Percentiles rank a stretch among this genome's conserved stretches.
Conservation (phyloP, 1,284 basidiomycete species). For the Trichosporon inkin region DNA sequence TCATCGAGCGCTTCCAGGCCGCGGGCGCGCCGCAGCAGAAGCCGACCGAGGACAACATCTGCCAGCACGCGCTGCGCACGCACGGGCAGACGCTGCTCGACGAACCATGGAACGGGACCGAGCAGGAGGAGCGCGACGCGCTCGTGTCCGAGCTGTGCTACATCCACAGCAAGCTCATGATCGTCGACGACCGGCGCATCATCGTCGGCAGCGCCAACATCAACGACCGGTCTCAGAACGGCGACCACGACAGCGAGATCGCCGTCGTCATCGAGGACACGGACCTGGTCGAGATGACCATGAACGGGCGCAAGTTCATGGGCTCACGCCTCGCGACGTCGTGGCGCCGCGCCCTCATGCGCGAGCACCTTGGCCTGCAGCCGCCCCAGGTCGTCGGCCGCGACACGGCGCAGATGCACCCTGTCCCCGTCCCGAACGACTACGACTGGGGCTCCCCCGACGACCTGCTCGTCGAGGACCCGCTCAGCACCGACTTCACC, state of each 20-base stretch:
- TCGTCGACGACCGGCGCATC: conserved; percentile 82
- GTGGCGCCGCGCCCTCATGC: conserved; percentile 44
- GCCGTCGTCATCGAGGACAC: conserved; percentile 79
- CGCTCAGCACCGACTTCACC: conserved; percentile 62
- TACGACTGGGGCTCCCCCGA: conserved; percentile 61
- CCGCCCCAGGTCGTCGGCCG: conserved; percentile 25
- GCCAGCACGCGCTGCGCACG: conserved; percentile 68
- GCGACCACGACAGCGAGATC: conserved; percentile 90
- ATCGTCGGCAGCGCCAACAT: conserved; percentile 61
- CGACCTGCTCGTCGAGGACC: conserved; percentile 73
- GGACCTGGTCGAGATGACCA: conserved; percentile 68
- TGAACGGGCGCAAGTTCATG: conserved; percentile 65
- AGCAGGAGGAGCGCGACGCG: conserved; percentile 73
- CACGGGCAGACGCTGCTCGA: conserved; percentile 57
- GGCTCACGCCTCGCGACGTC: conserved; percentile 40
- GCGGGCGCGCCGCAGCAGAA: conserved; percentile 53
- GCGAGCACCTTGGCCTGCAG: conserved; percentile 79
- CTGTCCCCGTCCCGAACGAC: conserved; percentile 61
- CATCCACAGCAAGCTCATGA: conserved; percentile 64
- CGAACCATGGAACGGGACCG: conserved; percentile 75
- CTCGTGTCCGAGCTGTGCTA: conserved; percentile 66
- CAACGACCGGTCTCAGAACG: conserved; percentile 60
- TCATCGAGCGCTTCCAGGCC: conserved; percentile 64
- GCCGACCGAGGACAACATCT: conserved; percentile 13
- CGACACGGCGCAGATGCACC: conserved; percentile 57